Conservation (phyloP, 2,329 filamentous ascomycete species). For the Escovopsis sp. region DNA sequence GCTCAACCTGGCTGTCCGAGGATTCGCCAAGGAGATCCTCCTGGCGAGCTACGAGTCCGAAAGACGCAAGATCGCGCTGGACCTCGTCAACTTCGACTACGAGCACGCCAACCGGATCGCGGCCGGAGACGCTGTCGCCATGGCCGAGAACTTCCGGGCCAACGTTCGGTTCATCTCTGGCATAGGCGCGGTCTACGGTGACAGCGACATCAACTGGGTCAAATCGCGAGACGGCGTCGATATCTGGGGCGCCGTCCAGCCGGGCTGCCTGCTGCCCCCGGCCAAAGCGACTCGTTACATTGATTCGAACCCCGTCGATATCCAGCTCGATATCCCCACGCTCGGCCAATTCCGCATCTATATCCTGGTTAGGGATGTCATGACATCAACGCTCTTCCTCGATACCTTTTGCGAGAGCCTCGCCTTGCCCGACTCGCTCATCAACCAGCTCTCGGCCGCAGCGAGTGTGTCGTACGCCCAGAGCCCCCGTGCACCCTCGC, state of each 20-base stretch:
- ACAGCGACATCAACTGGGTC: conserved; percentile 35
- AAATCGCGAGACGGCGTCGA: conserved; percentile 18
- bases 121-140: conserved; percentile 44
- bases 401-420: conserved; percentile 42
- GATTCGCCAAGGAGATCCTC: conserved; percentile 25
- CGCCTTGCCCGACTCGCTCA: conserved; percentile 34
- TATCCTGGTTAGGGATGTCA: conserved; percentile 51
- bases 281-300: conserved; percentile 60
- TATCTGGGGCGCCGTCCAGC: conserved; percentile 33
- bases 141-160: conserved; percentile 54
- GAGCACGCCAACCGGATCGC: conserved; percentile 44
- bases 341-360: conserved; percentile 66
- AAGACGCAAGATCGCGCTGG: conserved; percentile 44
- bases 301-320: conserved; percentile 63
- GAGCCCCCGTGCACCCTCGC: conserved; percentile 40
- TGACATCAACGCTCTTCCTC: conserved; percentile 41
- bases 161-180: conserved; percentile 63
- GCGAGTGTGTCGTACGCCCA: conserved; percentile 47
- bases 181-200: conserved; percentile 47
- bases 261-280: conserved; percentile 45
- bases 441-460: conserved; percentile 43
- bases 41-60: conserved; percentile 37
- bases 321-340: conserved; percentile 66
- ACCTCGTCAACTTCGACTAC: conserved; percentile 51
- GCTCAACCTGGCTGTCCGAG: conserved; percentile 31